Evolutionary conservation across 352 stramenopile genomes (phyloP), one percentile per base, ranked within the genome.

Genomic region (Aphanomyces invadans): DNA sequence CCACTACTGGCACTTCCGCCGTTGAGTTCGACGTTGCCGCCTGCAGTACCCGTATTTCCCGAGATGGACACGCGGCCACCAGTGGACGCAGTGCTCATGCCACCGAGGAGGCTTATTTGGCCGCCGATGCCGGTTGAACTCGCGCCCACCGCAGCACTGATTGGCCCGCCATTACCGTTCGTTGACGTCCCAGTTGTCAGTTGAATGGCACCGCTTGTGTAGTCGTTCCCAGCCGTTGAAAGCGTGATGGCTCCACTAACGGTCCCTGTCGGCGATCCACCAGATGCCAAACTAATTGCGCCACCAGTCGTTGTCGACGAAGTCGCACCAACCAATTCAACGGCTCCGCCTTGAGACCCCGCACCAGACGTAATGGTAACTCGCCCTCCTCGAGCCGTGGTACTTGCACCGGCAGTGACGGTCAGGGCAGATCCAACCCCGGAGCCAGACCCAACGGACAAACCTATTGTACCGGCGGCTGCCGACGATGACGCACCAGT

Each of bases 151-250:
- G 60, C 28, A 12, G 48, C 23, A 29, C 38, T 42, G 29, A 67
- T 67, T 5, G 25, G 1, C 15, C 60, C 60, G 11, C 28, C 60
- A 19, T 49, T 51, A 4, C 26, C 49, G 45, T 39, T 65, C 29
- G 70, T 68, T 23, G 39, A 33, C 31, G 54, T 44, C 21, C 80
- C 80, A 45, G 74, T 74, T 67, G 75, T 55, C 26, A 87, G 38
- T 23, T 73, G 36, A 39, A 87, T 65, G 32, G 60, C 69, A 10
- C 78, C 80, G 49, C 77, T 80, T 36, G 76, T 29, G 9, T 74
- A 67, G 3, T 67, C 60, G 26, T 51, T 49, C 4, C 60, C 60
- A 0, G 60, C 32, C 19, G 60, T 67, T 5, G 60, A 44, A 31
- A 67, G 12, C 12, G 33, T 46, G 25, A 67, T 67, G n/a, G 21